phyloP scores from a whole-genome alignment of 768 basidiomycete genomes.

The Hirschioporus abietinus region DNA sequence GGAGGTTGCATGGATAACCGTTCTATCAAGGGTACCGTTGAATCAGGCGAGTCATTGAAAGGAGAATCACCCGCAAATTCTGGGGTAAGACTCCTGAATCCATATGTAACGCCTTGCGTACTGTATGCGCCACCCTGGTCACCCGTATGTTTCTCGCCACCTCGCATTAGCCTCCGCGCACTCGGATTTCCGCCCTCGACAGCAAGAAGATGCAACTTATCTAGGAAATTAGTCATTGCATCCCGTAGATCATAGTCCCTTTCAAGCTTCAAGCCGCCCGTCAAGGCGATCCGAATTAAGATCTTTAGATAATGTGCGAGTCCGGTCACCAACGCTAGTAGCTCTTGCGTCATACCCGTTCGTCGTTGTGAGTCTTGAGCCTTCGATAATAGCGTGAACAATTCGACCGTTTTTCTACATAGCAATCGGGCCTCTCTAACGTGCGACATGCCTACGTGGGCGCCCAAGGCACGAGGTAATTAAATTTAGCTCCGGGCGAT shows the following conservation, averaged over 20 bases:
- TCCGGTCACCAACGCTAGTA: slow-evolving; percentile 96
- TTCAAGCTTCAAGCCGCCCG: slow-evolving; percentile 92
- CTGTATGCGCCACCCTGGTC: slow-evolving; percentile 62
- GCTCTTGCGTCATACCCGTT: slow-evolving; percentile 96
- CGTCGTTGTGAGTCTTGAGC: slow-evolving; percentile 88
- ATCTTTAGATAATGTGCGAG: slow-evolving; percentile 99
- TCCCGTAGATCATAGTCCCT: slow-evolving; percentile 78
- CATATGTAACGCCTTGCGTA: slow-evolving; percentile 86
- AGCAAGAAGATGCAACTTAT: slow-evolving; percentile 88
- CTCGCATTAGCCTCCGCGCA: slow-evolving; percentile 70
- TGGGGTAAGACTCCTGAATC: slow-evolving; percentile 87
- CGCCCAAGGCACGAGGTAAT: neutral
- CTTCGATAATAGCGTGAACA: slow-evolving; percentile 93
- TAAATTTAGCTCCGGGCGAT: neutral
- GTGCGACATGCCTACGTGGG: slow-evolving; percentile 82
- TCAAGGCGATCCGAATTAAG: slow-evolving; percentile 94
- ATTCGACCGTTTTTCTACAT: slow-evolving; percentile 97
- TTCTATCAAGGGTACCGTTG: slow-evolving; percentile 43
- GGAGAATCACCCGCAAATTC: slow-evolving; percentile 88
- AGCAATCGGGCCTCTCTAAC: slow-evolving; percentile 97
- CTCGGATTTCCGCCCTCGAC: slow-evolving; percentile 79
- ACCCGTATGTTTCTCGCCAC: slow-evolving; percentile 48
- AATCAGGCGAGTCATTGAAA: slow-evolving; percentile 39
- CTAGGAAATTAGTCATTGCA: slow-evolving; percentile 86
- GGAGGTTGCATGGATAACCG: slow-evolving; percentile 59